Evolutionary conservation across 805 yeast genomes (phyloP), one percentile per base, ranked within the genome.

Genomic region (Cyberlindnera amylophila): DNA sequence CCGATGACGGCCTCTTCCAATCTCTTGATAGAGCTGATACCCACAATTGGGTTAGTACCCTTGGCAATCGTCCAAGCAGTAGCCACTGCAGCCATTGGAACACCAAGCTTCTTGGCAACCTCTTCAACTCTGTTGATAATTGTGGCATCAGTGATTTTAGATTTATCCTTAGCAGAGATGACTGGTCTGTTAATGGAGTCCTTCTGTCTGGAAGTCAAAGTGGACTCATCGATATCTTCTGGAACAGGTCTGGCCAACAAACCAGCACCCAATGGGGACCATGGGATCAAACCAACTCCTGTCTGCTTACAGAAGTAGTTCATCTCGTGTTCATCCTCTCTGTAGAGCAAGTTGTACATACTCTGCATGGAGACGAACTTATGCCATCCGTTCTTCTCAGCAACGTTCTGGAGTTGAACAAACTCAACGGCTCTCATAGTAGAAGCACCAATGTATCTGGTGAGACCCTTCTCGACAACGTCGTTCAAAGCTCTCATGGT

Each of bases 241-340:
- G 39, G 41, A 23, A 53, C 51, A 1, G 83, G 79, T 46, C 81
- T 67, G 1, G 82, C 70, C 33, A 81, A 62, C 4, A 71, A 28
- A 4, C 86, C 86, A 46, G 72, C 60, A 11, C 77, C 78, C 44
- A 70, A 58, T 29, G 84, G 84, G 13, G 79, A 71, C 75, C 77
- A 81, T 7, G 85, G 85, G 45, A 78, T 74, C 23, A 79, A 40
- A 2, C 79, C 82, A 33, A 81, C 74, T 15, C 74, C 74, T 13
- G 72, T 71, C 36, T 63, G 64, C 23, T 71, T 59, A 47, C 82
- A 76, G 59, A 64, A 81, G 34, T 75, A 76, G 49, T 71, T 73
- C 72, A 81, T 63, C 56, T 81, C 86, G 15, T 77, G 61, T 55
- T 80, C 86, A 48, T 80, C 85, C 53, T 79, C 83, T 14, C 86